Conservation (phyloP, 148 eudicot genomes). For the Polygonum aviculare region DNA sequence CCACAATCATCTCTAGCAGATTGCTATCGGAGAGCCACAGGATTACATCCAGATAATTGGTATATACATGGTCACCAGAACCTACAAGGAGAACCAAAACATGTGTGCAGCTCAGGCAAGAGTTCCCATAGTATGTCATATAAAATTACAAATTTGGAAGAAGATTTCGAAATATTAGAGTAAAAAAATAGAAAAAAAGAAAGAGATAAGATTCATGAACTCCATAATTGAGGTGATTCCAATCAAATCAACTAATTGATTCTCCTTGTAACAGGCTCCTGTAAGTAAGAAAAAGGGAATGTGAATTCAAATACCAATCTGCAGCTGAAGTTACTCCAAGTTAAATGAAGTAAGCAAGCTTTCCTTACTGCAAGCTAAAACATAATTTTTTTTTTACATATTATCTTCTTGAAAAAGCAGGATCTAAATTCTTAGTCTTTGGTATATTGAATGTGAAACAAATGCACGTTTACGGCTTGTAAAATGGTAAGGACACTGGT, state of each 20-base stretch:
- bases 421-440: not conserved
- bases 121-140: conserved; percentile 6
- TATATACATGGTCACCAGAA: conserved; percentile 87
- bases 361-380: not conserved
- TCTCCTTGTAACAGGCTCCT: no score
- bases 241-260: conserved; percentile 84
- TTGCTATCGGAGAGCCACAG: conserved; percentile 91
- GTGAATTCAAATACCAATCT: conserved; percentile 60
- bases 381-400: not conserved
- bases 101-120: conserved; percentile 25
- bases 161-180: not conserved
- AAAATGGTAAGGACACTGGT: conserved; percentile 87
- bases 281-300: conserved; percentile 63
- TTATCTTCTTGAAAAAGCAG: not conserved
- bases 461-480: conserved; percentile 86
- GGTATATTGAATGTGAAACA: not conserved
- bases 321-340: conserved; percentile 70
- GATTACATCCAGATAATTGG: conserved; percentile 81
- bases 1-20: conserved; percentile 94
- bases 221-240: conserved; percentile 98
- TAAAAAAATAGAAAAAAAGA: not conserved
- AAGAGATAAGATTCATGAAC: conserved; percentile 26
- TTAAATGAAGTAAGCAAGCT: conserved; percentile 64
- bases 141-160: not conserved
- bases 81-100: conserved; percentile 97